Evolutionary conservation across 768 basidiomycete genomes (phyloP).

Genomic region (Lentinula sp.): DNA sequence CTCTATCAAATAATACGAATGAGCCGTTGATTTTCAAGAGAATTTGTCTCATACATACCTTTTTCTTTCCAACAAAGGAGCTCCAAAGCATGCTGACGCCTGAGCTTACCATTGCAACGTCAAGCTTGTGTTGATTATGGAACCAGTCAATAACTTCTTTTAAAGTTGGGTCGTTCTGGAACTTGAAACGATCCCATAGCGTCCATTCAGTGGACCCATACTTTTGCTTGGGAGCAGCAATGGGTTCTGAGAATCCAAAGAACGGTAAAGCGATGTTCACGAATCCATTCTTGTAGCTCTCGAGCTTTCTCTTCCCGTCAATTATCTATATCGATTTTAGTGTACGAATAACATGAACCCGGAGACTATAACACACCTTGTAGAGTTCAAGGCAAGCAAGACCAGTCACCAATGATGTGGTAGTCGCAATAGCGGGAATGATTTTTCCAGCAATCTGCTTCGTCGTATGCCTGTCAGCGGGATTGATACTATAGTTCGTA

Average conservation of each 20-base stretch:
- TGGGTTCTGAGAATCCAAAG: conserved; percentile 98
- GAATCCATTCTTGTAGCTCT: conserved; percentile 98
- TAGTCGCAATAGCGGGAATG: conserved; percentile 99
- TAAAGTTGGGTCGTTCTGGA: conserved; percentile 84
- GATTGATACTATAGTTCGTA: conserved; percentile 85
- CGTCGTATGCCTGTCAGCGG: conserved; percentile 86
- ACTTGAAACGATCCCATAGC: conserved; percentile 95
- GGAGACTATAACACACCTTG: conserved; percentile 53
- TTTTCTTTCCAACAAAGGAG: conserved; percentile 87
- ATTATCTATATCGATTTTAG: conserved; percentile 57
- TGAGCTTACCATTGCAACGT: conserved; percentile 93
- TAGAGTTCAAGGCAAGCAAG: conserved; percentile 94
- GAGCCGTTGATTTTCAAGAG: not conserved
- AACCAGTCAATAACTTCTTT: conserved; percentile 83
- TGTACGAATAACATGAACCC: not conserved
- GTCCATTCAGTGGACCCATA: conserved; percentile 92
- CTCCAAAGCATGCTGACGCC: conserved; percentile 99
- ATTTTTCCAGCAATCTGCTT: conserved; percentile 99
- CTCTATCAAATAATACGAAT: conserved; percentile 42
- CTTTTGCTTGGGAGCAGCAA: conserved; percentile 83
- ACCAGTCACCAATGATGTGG: conserved; percentile 93
- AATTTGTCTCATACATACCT: conserved; percentile 45
- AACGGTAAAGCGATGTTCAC: conserved; percentile 96
- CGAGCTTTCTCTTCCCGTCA: conserved; percentile 89
- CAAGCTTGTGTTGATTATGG: conserved; percentile 75